phyloP scores from a whole-genome alignment of 148 eudicot species.

The Rhododendron mucronatum region DNA sequence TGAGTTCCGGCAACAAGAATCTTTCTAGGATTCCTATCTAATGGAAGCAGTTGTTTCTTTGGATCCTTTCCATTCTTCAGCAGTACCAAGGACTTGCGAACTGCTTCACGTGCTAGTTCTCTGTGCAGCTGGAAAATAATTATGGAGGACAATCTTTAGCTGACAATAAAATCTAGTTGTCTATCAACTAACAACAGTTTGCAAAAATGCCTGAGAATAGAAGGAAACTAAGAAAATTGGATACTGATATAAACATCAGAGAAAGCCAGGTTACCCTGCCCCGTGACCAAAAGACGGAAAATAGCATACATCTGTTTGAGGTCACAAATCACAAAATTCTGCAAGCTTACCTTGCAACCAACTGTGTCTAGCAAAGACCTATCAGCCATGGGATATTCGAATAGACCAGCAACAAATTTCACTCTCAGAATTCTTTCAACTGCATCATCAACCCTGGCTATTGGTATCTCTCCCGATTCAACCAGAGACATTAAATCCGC shows the following conservation, averaged over 20 bases:
- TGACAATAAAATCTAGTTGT: neutral
- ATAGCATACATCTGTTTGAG: neutral
- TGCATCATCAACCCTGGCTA: slow-evolving; percentile 91
- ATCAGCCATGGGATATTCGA: slow-evolving; percentile 77
- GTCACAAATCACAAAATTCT: neutral
- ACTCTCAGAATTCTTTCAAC: slow-evolving; percentile 87
- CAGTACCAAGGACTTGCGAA: slow-evolving; percentile 80
- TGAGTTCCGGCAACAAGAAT: slow-evolving; percentile 90
- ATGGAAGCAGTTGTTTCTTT: slow-evolving; percentile 62
- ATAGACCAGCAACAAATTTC: slow-evolving; percentile 79
- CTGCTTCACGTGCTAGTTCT: slow-evolving; percentile 94
- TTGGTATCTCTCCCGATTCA: slow-evolving; percentile 67
- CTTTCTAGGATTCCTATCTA: slow-evolving; percentile 56
- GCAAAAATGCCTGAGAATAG: neutral
- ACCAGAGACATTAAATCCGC: slow-evolving; percentile 61
- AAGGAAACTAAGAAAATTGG: neutral
- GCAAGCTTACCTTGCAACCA: slow-evolving; percentile 77
- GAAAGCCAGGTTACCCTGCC: neutral
- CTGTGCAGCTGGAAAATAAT: slow-evolving; percentile 57
- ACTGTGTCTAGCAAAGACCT: slow-evolving; percentile 65
- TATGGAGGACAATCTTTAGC: neutral
- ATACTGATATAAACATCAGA: neutral
- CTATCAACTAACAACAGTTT: neutral
- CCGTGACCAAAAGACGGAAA: neutral
- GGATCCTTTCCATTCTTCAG: slow-evolving; percentile 84